Percentiles rank a stretch among this genome's conserved stretches.
Conservation (phyloP, 345 rosid genomes). For the Geranium brycei region DNA sequence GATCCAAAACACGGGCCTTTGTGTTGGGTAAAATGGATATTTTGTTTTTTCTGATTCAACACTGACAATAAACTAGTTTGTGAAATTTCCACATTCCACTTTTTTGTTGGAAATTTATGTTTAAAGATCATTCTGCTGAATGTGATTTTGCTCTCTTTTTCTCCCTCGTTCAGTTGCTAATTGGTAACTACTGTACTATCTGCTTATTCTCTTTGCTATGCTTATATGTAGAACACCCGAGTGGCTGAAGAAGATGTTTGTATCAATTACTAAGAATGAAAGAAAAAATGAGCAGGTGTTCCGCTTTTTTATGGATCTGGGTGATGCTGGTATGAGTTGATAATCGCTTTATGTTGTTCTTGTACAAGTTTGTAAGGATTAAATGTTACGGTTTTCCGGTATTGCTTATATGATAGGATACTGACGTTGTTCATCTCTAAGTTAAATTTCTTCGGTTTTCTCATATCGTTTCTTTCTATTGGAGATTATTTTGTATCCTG, state of each 20-base stretch:
- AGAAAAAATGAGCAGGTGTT: conserved; percentile 84
- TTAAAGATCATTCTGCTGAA: background rate
- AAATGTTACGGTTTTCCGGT: background rate
- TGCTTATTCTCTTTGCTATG: conserved; percentile 8
- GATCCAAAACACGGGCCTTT: too few species aligned
- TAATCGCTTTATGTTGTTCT: too few species aligned
- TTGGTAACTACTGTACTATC: too few species aligned
- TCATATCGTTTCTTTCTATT: background rate
- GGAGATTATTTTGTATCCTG: background rate
- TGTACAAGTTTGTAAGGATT: background rate
- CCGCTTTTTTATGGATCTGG: conserved; percentile 86
- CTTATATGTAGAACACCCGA: conserved; percentile 47
- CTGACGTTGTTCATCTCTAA: too few species aligned
- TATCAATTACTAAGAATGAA: conserved; percentile 64
- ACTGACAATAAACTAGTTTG: background rate
- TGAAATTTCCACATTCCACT: background rate
- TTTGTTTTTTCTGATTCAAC: too few species aligned
- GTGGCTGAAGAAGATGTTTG: conserved; percentile 87
- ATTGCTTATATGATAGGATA: too few species aligned
- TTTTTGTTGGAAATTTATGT: too few species aligned
- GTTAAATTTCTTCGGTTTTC: background rate
- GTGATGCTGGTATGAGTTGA: conserved; percentile 66
- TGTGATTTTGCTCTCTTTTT: background rate
- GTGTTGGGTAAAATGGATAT: too few species aligned
- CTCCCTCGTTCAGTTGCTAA: background rate